Conservation (phyloP, 306 rosid species). For the Gastrolobium villosum region DNA sequence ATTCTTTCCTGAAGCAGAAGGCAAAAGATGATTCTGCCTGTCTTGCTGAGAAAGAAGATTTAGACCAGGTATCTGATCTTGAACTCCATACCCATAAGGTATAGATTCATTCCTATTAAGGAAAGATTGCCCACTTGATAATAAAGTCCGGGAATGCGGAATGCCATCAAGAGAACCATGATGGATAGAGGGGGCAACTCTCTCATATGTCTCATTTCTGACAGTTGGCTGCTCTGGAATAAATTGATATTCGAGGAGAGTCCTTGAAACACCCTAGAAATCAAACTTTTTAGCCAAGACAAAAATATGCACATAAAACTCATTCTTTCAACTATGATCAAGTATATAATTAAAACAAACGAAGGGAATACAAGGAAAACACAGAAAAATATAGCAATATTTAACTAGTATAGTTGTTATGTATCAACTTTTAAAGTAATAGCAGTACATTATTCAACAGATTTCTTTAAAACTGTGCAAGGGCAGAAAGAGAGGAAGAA, state of each 20-base stretch:
- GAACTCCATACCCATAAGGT: constrained; percentile 61
- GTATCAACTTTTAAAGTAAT: neutral
- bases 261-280: constrained; percentile 66
- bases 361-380: constrained; percentile 22
- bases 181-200: constrained; percentile 56
- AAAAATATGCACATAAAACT: constrained; percentile 24
- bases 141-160: constrained; percentile 54
- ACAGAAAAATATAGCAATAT: constrained; percentile 11
- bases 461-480: constrained; percentile 32
- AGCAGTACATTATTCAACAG: neutral
- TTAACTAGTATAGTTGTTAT: neutral
- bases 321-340: constrained; percentile 21
- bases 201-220: constrained; percentile 62
- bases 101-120: constrained; percentile 59
- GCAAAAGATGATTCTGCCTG: constrained; percentile 54
- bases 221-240: constrained; percentile 83
- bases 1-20: constrained; percentile 58
- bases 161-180: constrained; percentile 57
- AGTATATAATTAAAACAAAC: constrained; percentile 7
- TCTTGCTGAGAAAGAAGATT: constrained; percentile 64
- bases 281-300: constrained; percentile 32
- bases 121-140: constrained; percentile 52
- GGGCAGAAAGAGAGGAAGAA: neutral
- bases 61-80: constrained; percentile 59
- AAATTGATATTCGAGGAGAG: constrained; percentile 81